phyloP scores from a whole-genome alignment of 2,329 filamentous ascomycete genomes.

The Aspergillus sp. region DNA sequence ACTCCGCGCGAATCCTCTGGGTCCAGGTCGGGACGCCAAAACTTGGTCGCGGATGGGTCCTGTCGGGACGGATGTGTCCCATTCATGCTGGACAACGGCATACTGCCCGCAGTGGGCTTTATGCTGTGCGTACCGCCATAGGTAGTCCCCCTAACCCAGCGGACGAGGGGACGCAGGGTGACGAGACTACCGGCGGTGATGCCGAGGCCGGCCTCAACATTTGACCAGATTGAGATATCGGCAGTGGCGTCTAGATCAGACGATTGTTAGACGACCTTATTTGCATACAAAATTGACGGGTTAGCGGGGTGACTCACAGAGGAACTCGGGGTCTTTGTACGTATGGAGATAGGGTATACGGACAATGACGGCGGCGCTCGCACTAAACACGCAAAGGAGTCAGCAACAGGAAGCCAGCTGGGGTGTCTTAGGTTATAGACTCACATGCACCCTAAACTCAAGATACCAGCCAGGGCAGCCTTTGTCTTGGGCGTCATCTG shows the following conservation, averaged over 20 bases:
- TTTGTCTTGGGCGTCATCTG: conserved; percentile 57
- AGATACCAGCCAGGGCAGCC: conserved; percentile 50
- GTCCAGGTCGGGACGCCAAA: conserved; percentile 32
- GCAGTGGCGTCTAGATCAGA: conserved; percentile 28
- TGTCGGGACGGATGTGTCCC: conserved; percentile 14
- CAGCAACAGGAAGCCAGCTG: conserved; percentile 19
- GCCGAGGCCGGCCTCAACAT: conserved; percentile 38
- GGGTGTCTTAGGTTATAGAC: conserved; percentile 20
- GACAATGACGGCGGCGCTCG: conserved; percentile 36
- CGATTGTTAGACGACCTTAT: neutral
- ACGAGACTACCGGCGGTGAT: conserved; percentile 50
- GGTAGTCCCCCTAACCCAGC: conserved; percentile 32
- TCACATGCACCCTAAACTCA: conserved; percentile 56
- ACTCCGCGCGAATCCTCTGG: conserved; percentile 24
- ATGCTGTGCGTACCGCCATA: conserved; percentile 22
- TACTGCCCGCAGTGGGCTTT: conserved; percentile 25
- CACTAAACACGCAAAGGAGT: conserved; percentile 20
- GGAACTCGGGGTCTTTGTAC: conserved; percentile 32
- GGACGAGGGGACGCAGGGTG: conserved; percentile 50
- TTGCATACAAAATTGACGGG: neutral
- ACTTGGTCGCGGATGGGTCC: conserved; percentile 22
- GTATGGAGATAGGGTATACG: conserved; percentile 35
- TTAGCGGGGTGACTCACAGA: conserved; percentile 27
- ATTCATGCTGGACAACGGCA: conserved; percentile 32
- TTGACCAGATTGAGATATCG: conserved; percentile 42